phyloP scores from a whole-genome alignment of 208 protist genomes.

The Trypanosoma mega region DNA sequence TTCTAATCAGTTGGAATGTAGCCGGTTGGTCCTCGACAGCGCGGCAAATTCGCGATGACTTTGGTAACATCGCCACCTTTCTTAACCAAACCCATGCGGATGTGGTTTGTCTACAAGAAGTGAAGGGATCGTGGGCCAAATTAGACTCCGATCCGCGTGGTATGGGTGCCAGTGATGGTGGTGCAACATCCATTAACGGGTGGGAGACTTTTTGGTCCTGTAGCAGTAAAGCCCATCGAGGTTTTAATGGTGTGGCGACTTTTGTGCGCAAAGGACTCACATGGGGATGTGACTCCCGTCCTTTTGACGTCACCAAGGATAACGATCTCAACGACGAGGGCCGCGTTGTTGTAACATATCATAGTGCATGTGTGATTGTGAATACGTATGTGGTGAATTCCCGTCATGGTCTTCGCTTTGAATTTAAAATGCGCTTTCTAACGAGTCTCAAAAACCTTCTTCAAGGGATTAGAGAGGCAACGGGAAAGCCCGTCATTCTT shows the following conservation, averaged over 20 bases:
- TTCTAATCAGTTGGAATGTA: constrained; percentile 88
- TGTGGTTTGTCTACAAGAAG: constrained; percentile 85
- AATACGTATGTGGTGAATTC: constrained; percentile 91
- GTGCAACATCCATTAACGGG: constrained; percentile 39
- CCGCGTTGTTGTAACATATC: constrained; percentile 73
- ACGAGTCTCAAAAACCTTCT: constrained; percentile 38
- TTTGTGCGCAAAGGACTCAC: constrained; percentile 79
- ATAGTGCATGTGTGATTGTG: constrained; percentile 73
- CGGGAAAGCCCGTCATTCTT: constrained; percentile 70
- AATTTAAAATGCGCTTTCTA: constrained; percentile 70
- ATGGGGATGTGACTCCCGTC: constrained; percentile 51
- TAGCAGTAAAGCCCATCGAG: constrained; percentile 60
- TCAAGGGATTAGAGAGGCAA: constrained; percentile 37
- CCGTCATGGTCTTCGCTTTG: constrained; percentile 46
- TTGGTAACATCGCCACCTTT: constrained; percentile 68
- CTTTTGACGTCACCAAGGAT: constrained; percentile 39
- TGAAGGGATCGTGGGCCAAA: constrained; percentile 69
- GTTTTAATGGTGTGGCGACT: constrained; percentile 87
- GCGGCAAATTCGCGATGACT: constrained; percentile 65
- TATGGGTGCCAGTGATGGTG: constrained; percentile 64
- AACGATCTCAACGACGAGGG: constrained; percentile 81
- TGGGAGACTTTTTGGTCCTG: constrained; percentile 89
- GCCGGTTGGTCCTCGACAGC: constrained; percentile 83
- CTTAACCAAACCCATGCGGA: constrained; percentile 63
- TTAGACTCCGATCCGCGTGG: constrained; percentile 42